phyloP scores from a whole-genome alignment of 2,329 filamentous ascomycete genomes.

The Fusarium anguioides region DNA sequence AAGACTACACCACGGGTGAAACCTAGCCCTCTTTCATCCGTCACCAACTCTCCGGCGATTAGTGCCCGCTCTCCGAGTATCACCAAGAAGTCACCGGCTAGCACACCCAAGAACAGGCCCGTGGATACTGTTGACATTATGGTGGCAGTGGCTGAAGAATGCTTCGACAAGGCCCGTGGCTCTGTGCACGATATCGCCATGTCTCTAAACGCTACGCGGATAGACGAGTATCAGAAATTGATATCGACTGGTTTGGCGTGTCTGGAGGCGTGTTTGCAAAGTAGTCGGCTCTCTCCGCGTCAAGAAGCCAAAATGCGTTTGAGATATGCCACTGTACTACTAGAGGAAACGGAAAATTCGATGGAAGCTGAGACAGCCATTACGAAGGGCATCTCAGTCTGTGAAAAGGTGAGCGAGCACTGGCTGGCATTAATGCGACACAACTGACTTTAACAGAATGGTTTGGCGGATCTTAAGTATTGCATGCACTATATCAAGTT shows the following conservation, averaged over 20 bases:
- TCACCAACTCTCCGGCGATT: slow-evolving; percentile 56
- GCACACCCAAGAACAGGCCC: slow-evolving; percentile 54
- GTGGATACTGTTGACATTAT: slow-evolving; percentile 69
- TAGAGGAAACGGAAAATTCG: slow-evolving; percentile 80
- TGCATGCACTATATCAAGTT: slow-evolving; percentile 79
- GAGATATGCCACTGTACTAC: slow-evolving; percentile 76
- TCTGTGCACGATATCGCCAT: slow-evolving; percentile 60
- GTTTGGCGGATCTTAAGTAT: slow-evolving; percentile 74
- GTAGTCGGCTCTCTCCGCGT: slow-evolving; percentile 68
- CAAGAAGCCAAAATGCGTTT: slow-evolving; percentile 76
- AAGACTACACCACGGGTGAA: slow-evolving; percentile 47
- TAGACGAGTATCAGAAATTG: slow-evolving; percentile 77
- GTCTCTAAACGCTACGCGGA: slow-evolving; percentile 52
- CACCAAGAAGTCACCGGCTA: slow-evolving; percentile 56
- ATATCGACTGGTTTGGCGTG: slow-evolving; percentile 79
- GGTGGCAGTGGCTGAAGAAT: slow-evolving; percentile 80
- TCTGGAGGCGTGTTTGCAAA: slow-evolving; percentile 75
- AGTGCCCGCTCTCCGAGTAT: slow-evolving; percentile 55
- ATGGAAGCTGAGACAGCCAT: slow-evolving; percentile 78
- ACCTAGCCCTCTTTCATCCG: slow-evolving; percentile 54
- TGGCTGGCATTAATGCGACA: background rate
- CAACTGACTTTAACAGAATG: slow-evolving; percentile 49
- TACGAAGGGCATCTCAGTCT: slow-evolving; percentile 76
- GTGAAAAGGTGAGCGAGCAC: slow-evolving; percentile 66
- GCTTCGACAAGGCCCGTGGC: slow-evolving; percentile 73